Evolutionary conservation across 106 monocot species (phyloP), one percentile per base, ranked within the genome.

Genomic region (Phalaenopsis aphrodite): DNA sequence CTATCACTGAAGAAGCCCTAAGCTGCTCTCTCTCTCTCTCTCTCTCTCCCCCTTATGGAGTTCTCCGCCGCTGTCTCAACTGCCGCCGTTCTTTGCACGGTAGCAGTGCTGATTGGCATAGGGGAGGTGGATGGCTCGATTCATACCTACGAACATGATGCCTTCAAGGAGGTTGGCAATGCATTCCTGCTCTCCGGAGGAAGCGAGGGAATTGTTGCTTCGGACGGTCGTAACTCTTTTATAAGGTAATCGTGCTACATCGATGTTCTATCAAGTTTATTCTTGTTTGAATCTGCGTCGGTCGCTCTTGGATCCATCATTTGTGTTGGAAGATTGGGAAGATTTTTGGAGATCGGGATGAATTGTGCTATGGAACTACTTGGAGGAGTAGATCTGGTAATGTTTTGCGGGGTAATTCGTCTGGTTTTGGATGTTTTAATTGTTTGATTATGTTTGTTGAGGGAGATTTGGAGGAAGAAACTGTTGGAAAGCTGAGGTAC

Each of bases 131-230:
- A 83, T 64, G 93, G 86, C 8, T 96, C 96, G 56, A 91, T 96
- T 80, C 96, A 96, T 82, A 89, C 88, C 42, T 98, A 91, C 86
- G 79, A 89, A 49, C 55, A 56, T 67, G 92, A 94, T 42, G 55
- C 87, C 41, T 98, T 98, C 88, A 92, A 83, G 79, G 97, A 98
- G 78, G 90, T 98, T 47, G 97, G 97, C 56, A 98, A 98, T 69
- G 92, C 98, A 52, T 91, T 79, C 83, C 98, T 98, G 58, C 94
- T 98, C 84, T 90, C 94, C 82, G 98, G 94, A 43, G 98, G 98
- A 38, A 98, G 98, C 88, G 98, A 98, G 83, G 98, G 98, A 5
- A 92, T 98, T 87, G 86, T 92, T 82, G 58, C 86, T 42, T 84
- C 92, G 16, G 76, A 19, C 56, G 84, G 81, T 48, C 49, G 81